Conservation (phyloP, 2,329 filamentous ascomycete species). For the Ceratocystiopsis minuta region DNA sequence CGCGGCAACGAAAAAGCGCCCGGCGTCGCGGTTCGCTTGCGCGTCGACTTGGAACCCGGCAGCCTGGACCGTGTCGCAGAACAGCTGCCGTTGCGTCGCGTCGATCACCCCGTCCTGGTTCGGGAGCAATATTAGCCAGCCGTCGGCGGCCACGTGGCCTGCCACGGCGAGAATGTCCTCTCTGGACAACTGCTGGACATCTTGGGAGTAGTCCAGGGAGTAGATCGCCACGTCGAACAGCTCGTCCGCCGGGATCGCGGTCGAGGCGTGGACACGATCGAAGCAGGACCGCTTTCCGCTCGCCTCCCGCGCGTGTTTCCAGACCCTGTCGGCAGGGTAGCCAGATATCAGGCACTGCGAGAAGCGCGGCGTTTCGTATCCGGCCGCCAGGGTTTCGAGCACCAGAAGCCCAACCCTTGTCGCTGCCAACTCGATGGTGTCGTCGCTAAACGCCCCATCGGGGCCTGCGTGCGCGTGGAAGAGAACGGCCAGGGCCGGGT, state of each 20-base stretch:
- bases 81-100: not conserved
- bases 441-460: not conserved
- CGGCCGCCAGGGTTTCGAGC: conserved; percentile 13
- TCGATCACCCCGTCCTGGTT: not conserved
- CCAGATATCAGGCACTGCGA: conserved; percentile 17
- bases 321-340: not conserved
- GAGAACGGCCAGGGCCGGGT: conserved; percentile 20
- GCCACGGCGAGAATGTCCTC: too few relatives aligned
- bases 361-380: conserved; percentile 16
- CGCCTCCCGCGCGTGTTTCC: conserved; percentile 1
- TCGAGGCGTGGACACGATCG: conserved; percentile 2
- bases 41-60: not conserved
- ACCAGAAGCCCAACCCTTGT: conserved; percentile 9
- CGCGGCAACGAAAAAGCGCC: not conserved
- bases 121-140: conserved; percentile 1
- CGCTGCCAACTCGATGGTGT: conserved; percentile 10
- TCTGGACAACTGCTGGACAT: too few relatives aligned
- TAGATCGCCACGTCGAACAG: conserved; percentile 2
- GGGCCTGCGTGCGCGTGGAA: conserved; percentile 12
- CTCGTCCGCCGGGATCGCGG: not conserved
- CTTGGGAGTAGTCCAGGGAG: too few relatives aligned
- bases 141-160: not conserved
- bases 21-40: not conserved
- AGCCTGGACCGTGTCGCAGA: not conserved
- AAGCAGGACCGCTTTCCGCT: not conserved